A percentile compares a stretch with the other conserved stretches of the same genome.
These are phyloP conservation scores for Ophiognomonia clavigignenti-juglandacearum DNA, from an alignment of 2,329 filamentous ascomycete species.

Conservation along the genomic window DNA sequence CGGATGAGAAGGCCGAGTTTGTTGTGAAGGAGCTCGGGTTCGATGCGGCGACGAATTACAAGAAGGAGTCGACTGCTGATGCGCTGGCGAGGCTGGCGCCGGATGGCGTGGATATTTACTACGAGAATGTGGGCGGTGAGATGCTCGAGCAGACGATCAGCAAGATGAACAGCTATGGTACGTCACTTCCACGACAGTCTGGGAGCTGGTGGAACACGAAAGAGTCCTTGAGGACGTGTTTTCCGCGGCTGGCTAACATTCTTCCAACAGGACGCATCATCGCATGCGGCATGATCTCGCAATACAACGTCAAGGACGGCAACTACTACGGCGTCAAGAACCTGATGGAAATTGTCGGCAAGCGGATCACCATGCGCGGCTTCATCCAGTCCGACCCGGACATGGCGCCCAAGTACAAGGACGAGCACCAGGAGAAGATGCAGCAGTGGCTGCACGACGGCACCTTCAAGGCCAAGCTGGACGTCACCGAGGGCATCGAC, in stretches of 20 bases:
- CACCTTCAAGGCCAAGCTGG: slow-evolving; percentile 64
- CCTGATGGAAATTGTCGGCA: slow-evolving; percentile 58
- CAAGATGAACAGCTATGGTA: slow-evolving; percentile 53
- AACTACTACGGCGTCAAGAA: slow-evolving; percentile 65
- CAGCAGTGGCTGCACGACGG: slow-evolving; percentile 73
- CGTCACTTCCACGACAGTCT: too few relatives aligned
- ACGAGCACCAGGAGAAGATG: slow-evolving; percentile 72
- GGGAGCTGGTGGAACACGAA: too few relatives aligned
- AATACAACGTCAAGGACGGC: slow-evolving; percentile 56
- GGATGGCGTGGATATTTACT: slow-evolving; percentile 68
- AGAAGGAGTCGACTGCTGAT: slow-evolving; percentile 67
- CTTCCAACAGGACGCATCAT: slow-evolving; percentile 45
- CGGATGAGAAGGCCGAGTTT: slow-evolving; percentile 74
- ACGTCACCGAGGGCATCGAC: slow-evolving; percentile 72
- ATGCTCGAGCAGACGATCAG: slow-evolving; percentile 42
- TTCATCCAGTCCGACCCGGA: slow-evolving; percentile 67
- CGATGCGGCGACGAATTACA: slow-evolving; percentile 76
- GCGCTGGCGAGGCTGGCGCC: slow-evolving; percentile 69
- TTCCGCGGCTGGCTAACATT: too few relatives aligned
- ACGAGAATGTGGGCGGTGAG: slow-evolving; percentile 49
- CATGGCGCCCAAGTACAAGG: slow-evolving; percentile 60
- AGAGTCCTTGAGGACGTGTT: too few relatives aligned
- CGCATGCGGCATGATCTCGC: slow-evolving; percentile 52
- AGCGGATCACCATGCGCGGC: slow-evolving; percentile 66
- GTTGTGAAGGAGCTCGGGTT: slow-evolving; percentile 46